Evolutionary conservation across 2,329 filamentous ascomycete genomes (phyloP), one percentile per base, ranked within the genome.

Genomic region (Zymoseptoria passerinii): DNA sequence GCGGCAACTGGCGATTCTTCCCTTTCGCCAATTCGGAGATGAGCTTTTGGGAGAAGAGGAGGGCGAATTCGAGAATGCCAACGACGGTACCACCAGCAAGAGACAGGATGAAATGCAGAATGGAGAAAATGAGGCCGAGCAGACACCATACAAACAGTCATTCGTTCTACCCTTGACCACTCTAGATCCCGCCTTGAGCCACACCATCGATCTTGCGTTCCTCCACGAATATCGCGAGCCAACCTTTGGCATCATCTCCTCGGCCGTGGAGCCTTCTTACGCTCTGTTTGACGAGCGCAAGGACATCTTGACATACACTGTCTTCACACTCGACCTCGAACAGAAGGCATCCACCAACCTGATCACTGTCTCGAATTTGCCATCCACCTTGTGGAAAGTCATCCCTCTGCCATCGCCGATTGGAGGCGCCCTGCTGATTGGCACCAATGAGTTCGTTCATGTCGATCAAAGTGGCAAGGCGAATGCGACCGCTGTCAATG

Each of bases 191-290:
- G 85, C 83, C 63, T 81, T 99, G 66, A 84, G 92, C 60, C 89
- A 96, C 74, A 91, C 92, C 53, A 85, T 96, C 69, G 90, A 96
- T 71, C 83, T 99, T 69, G 87, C 89, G 57, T 99, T 99, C 73
- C 78, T 99, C 64, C 84, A 97, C 80, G 92, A 97, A 77, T 99
- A 99, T 74, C 87, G 94, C 73, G 94, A 97, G 74, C 92, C 94
- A 10, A 99, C 94, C 0, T 96, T 99, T 76, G 94, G 92, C 58
- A 92, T 99, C 61, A 80, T 99, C 49, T 94, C 90, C 52, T 89
- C 92, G 1, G 86, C 85, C 55, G 78, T 84, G 63, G 80, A 86
- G 40, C 84, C 87, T 13, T 92, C 91, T n/a, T 80, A 81, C 57
- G 86, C 89, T 2, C 78, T 97, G 55, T 75, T 86, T 27, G 76